These are phyloP conservation scores for Sarocladium strictum DNA, from an alignment of 2,329 filamentous ascomycete species.

Conservation along the genomic window DNA sequence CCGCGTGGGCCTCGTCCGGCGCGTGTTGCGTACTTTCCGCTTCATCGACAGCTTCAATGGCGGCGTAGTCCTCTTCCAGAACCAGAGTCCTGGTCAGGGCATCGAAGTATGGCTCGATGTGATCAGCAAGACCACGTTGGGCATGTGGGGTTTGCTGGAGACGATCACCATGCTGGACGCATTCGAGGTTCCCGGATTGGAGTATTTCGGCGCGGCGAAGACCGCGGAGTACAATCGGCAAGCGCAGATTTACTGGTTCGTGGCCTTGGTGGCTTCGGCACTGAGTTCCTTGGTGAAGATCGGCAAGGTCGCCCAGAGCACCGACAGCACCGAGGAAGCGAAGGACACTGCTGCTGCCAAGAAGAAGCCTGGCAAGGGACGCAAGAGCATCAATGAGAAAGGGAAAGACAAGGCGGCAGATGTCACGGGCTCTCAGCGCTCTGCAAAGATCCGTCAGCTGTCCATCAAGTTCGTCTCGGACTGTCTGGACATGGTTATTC, in stretches of 20 bases:
- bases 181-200: slow-evolving; percentile 34
- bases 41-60: slow-evolving; percentile 55
- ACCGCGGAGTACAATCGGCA: slow-evolving; percentile 47
- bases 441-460: slow-evolving; percentile 26
- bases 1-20: slow-evolving; percentile 44
- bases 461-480: slow-evolving; percentile 48
- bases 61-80: slow-evolving; percentile 38
- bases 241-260: slow-evolving; percentile 66
- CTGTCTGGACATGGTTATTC: slow-evolving; percentile 56
- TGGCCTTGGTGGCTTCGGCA: slow-evolving; percentile 49
- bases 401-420: slow-evolving; percentile 15
- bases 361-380: slow-evolving; percentile 21
- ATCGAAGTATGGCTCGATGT: slow-evolving; percentile 46
- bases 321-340: slow-evolving; percentile 21
- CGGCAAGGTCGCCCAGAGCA: slow-evolving; percentile 15
- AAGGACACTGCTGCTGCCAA: neutral
- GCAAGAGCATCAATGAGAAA: slow-evolving; percentile 14
- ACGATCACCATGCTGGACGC: slow-evolving; percentile 54
- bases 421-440: slow-evolving; percentile 23
- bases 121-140: slow-evolving; percentile 52
- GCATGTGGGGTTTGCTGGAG: slow-evolving; percentile 63
- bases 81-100: slow-evolving; percentile 13
- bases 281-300: slow-evolving; percentile 36
- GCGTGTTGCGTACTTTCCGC: slow-evolving; percentile 63
- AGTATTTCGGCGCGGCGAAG: slow-evolving; percentile 46